Conservation (phyloP, 2,329 filamentous ascomycete species). For the Cladorrhinum sp. region DNA sequence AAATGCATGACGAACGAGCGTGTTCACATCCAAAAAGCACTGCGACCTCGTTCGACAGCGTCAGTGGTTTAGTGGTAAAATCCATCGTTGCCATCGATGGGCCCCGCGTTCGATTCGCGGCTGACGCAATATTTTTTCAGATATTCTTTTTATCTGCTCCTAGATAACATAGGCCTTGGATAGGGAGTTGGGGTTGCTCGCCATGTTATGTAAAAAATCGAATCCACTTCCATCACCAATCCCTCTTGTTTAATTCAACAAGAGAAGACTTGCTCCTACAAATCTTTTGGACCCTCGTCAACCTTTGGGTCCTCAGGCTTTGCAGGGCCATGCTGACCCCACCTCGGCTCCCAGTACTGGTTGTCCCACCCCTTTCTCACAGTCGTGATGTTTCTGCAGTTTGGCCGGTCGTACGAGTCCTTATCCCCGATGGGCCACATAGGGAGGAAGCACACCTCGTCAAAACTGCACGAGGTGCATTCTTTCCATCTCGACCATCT, state of each 20-base stretch:
- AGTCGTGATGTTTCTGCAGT: constrained; percentile 25
- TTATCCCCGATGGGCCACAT: constrained; percentile 38
- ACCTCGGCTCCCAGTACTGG: constrained; percentile 11
- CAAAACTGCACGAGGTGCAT: constrained; percentile 31
- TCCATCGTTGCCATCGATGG: constrained; percentile 53
- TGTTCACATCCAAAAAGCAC: no score
- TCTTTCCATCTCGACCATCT: constrained; percentile 37
- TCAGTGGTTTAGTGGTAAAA: constrained; percentile 53
- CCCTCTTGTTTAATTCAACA: not conserved
- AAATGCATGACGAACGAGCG: no score
- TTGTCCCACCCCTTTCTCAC: constrained; percentile 11
- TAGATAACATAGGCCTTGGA: no score
- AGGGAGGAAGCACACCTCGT: constrained; percentile 38
- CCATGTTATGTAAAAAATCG: no score
- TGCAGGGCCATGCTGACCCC: not conserved
- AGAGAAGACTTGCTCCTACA: not conserved
- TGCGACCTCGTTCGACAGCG: no score
- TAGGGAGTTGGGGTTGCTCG: no score
- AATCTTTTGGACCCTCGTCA: not conserved
- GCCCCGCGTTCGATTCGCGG: constrained; percentile 33
- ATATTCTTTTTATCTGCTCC: no score
- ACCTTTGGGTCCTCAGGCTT: not conserved
- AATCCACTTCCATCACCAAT: no score
- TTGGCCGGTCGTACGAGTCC: constrained; percentile 32
- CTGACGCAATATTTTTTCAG: no score